Evolutionary conservation across 306 rosid genomes (phyloP).

Genomic region (Lathyrus tuberosus): DNA sequence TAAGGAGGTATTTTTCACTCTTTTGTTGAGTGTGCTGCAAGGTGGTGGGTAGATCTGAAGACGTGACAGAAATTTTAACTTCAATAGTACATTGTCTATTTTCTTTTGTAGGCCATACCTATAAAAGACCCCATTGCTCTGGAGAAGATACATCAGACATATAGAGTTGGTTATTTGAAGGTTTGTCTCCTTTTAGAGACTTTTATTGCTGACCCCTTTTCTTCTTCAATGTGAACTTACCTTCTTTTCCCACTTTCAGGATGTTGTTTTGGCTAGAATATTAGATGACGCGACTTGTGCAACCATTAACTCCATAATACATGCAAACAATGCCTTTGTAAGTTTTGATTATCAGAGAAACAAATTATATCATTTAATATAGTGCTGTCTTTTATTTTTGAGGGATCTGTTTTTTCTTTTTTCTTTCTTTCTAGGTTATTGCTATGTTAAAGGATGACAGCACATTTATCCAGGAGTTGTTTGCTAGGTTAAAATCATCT

Average conservation of each 20-base stretch:
- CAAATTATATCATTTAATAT: constrained; percentile 8
- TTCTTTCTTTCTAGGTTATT: constrained; percentile 63
- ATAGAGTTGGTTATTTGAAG: constrained; percentile 93
- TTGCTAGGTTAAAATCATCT: constrained; percentile 73
- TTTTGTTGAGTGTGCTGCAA: constrained; percentile 18
- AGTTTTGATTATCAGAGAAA: constrained; percentile 43
- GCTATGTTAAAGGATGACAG: constrained; percentile 86
- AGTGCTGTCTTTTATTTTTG: constrained; percentile 32
- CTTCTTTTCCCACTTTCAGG: constrained; percentile 56
- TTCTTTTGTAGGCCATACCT: constrained; percentile 78
- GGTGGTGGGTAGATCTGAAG: constrained; percentile 24
- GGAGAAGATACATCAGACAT: constrained; percentile 96
- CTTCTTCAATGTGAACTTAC: constrained; percentile 41
- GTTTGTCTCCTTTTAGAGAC: constrained; percentile 45
- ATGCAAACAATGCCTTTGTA: constrained; percentile 82
- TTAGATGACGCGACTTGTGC: constrained; percentile 85
- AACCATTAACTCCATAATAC: constrained; percentile 84
- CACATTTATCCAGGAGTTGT: constrained; percentile 91
- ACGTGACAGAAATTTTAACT: constrained; percentile 4
- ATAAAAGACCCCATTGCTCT: constrained; percentile 75
- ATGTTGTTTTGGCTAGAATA: constrained; percentile 86
- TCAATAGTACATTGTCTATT: neutral
- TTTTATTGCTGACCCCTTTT: constrained; percentile 10
- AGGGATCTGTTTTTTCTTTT: constrained; percentile 22
- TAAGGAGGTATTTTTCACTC: constrained; percentile 70